Evolutionary conservation across 345 rosid species (phyloP).

Genomic region (Cardamine occulta): DNA sequence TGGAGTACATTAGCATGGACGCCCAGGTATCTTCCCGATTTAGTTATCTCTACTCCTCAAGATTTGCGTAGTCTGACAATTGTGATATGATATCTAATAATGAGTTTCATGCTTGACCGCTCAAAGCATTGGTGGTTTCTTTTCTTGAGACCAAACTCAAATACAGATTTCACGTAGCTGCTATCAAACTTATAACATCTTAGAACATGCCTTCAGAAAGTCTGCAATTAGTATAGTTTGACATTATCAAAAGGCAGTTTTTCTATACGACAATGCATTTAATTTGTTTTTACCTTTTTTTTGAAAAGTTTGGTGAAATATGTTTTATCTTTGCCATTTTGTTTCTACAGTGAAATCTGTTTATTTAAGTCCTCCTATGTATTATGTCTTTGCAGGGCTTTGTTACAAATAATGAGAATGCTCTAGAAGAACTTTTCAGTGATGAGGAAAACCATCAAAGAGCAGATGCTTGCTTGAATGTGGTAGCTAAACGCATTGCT

Average conservation of each 20-base stretch:
- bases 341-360: neutral
- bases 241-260: neutral
- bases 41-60: conserved; percentile 1
- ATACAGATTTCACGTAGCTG: neutral
- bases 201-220: conserved; percentile 6
- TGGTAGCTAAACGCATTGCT: conserved; percentile 87
- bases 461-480: conserved; percentile 85
- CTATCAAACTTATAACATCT: too few relatives aligned
- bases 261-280: neutral
- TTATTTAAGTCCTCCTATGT: neutral
- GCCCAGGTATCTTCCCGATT: conserved; percentile 63
- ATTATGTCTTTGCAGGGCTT: conserved; percentile 57
- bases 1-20: conserved; percentile 94
- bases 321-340: neutral
- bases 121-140: conserved; percentile 25
- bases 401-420: conserved; percentile 80
- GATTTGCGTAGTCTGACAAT: conserved; percentile 4
- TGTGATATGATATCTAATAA: neutral
- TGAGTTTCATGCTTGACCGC: conserved; percentile 16
- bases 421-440: conserved; percentile 83
- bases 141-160: conserved; percentile 10
- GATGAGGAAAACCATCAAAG: conserved; percentile 78
- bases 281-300: neutral
- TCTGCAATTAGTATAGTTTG: conserved; percentile 14
- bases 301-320: too few relatives aligned